Percentiles rank a stretch among this genome's conserved stretches.
These are phyloP conservation scores for Yamadazyma triangularis DNA, from an alignment of 1,139 yeast species.

Conservation along the genomic window DNA sequence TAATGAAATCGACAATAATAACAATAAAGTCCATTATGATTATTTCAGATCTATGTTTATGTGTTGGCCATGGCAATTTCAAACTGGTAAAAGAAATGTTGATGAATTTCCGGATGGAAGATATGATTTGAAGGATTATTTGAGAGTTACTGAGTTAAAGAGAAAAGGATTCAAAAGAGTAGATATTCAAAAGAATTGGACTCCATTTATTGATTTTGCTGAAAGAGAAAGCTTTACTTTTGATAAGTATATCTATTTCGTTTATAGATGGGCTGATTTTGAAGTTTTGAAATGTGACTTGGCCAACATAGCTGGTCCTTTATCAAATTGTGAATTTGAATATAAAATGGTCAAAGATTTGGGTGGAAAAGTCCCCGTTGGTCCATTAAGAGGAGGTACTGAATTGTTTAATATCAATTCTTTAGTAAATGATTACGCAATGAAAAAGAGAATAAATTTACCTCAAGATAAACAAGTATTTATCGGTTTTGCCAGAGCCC, in stretches of 20 bases:
- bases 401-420: conserved; percentile 19
- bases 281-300: conserved; percentile 24
- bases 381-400: conserved; percentile 33
- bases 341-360: conserved; percentile 18
- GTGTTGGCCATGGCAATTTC: conserved; percentile 38
- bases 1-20: conserved; percentile 13
- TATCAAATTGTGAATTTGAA: conserved; percentile 24
- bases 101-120: conserved; percentile 17
- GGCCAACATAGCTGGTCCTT: conserved; percentile 15
- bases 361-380: conserved; percentile 16
- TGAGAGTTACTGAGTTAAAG: conserved; percentile 23
- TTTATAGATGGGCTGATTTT: conserved; percentile 25
- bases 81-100: conserved; percentile 26
- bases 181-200: conserved; percentile 27
- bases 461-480: conserved; percentile 33
- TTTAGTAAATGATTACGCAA: conserved; percentile 19
- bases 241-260: conserved; percentile 20
- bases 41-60: conserved; percentile 28
- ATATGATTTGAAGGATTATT: conserved; percentile 17
- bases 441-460: conserved; percentile 9
- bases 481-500: conserved; percentile 47
- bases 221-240: conserved; percentile 11
- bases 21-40: conserved; percentile 13
- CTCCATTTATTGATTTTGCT: conserved; percentile 21
- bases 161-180: conserved; percentile 12